phyloP scores from a whole-genome alignment of 2,329 filamentous ascomycete species.

The Pyricularia grisea region DNA sequence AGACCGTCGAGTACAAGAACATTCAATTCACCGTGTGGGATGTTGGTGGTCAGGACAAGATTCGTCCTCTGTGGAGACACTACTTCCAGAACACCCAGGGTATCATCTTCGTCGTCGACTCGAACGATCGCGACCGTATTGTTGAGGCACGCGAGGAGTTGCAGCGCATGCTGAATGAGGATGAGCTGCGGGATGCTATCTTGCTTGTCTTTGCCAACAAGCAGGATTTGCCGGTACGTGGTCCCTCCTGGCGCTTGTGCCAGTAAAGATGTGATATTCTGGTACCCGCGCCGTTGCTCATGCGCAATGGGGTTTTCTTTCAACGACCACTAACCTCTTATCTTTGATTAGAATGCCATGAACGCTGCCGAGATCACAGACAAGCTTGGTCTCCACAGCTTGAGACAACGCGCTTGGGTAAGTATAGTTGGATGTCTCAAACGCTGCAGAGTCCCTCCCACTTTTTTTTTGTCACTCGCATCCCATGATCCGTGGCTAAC shows the following conservation, averaged over 20 bases:
- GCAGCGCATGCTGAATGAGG: constrained; percentile 97
- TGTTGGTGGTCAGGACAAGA: constrained; percentile 99
- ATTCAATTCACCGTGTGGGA: constrained; percentile 99
- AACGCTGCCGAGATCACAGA: constrained; percentile 99
- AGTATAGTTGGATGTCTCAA: constrained; percentile 27
- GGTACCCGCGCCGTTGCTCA: background rate
- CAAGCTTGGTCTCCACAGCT: constrained; percentile 98
- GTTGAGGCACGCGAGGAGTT: constrained; percentile 94
- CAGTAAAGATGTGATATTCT: constrained; percentile 19
- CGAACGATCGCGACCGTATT: constrained; percentile 96
- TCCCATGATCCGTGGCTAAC: constrained; percentile 7
- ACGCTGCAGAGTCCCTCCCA: background rate
- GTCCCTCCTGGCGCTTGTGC: too few species aligned
- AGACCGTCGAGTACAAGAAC: constrained; percentile 99
- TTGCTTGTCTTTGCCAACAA: constrained; percentile 99
- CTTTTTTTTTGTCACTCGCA: background rate
- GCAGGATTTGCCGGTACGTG: constrained; percentile 90
- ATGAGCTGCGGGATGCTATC: constrained; percentile 94
- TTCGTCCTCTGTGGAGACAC: constrained; percentile 97
- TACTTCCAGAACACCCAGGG: constrained; percentile 99
- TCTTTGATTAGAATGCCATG: constrained; percentile 75
- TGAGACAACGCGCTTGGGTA: constrained; percentile 99
- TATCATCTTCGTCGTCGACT: constrained; percentile 99
- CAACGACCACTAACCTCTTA: constrained; percentile 14
- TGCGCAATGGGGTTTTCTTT: constrained; percentile 7